Percentiles rank a stretch among this genome's conserved stretches.
Evolutionary conservation across 2,329 filamentous ascomycete genomes (phyloP).

Genomic region (Didymella arachidicola): DNA sequence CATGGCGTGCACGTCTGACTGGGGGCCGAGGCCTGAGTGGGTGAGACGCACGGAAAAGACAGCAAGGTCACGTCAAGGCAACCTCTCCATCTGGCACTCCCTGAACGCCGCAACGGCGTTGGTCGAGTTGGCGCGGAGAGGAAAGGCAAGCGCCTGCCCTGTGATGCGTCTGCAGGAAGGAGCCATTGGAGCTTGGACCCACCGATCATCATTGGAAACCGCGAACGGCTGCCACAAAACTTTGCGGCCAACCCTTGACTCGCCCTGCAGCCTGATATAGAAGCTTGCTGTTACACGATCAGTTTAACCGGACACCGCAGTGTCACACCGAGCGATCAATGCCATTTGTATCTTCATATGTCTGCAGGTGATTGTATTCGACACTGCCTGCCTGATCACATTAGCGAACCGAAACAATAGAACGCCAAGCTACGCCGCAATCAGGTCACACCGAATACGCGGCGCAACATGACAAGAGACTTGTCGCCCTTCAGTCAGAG

Average conservation of each 20-base stretch:
- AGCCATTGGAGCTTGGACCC: neutral
- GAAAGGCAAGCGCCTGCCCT: conserved; percentile 16
- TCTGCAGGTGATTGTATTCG: conserved; percentile 2
- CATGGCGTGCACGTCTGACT: conserved; percentile 15
- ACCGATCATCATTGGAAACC: conserved; percentile 16
- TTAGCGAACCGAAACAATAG: conserved; percentile 12
- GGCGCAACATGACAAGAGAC: conserved; percentile 36
- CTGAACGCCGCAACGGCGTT: conserved; percentile 9
- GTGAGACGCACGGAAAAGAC: conserved; percentile 10
- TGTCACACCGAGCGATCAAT: conserved; percentile 6
- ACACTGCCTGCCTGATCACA: neutral
- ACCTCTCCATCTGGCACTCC: neutral
- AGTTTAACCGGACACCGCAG: neutral
- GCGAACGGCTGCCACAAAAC: conserved; percentile 20
- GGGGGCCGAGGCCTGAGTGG: conserved; percentile 7
- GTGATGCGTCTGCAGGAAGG: conserved; percentile 8
- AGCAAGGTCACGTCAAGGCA: neutral
- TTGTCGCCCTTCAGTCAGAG: conserved; percentile 46
- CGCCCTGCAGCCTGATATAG: conserved; percentile 11
- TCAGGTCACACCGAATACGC: conserved; percentile 1
- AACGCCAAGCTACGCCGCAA: conserved; percentile 4
- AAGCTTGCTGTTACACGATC: conserved; percentile 8
- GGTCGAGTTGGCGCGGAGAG: conserved; percentile 13
- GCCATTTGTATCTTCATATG: neutral
- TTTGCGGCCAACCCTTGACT: conserved; percentile 6